Base-by-base conservation (phyloP, 768 basidiomycete genomes). In the Pleurotus giganteus region DNA sequence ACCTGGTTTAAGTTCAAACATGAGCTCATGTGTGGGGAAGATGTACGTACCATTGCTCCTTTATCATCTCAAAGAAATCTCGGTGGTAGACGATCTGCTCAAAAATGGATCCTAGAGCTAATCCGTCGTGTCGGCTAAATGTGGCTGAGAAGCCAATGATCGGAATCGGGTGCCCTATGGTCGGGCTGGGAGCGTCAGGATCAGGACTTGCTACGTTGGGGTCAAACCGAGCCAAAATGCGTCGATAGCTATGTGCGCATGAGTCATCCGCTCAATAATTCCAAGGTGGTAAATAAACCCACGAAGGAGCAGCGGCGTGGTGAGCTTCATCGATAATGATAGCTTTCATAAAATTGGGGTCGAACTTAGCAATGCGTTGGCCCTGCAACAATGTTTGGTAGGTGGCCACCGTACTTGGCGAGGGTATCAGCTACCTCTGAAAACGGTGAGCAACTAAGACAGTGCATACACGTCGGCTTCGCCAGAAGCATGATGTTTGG, bases 111-210 rank as follows among this genome's bases (percentile, higher is more conserved):
- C 91, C 87, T 3, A 98, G 80, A 1, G 94, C 91, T 2, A 95
- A 74, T 4, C 93, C 90, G 61, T 98, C 96, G 60, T 95, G 91
- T 26, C 96, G 81, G 59, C 85, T 87, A 72, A 97, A 97, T 0
- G 96, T 98, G 1, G 96, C 96, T 52, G 93, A 94, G 66, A 98
- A 97, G 0, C 95, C 96, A 42, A 98, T 78, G 47, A 97, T 85
- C 2, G 95, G 93, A 24, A 95, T 82, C 39, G 73, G 71, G 62
- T 83, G 74, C 11, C 67, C 65, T 34, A 72, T 66, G 41, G 54
- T 55, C 23, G 74, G 75, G 41, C 74, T 66, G n/a, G 65, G 51
- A 50, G 75, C 66, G 43, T 68, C 57, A 43, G 65, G 58, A 64
- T 86, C 78, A 23, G 85, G 83, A 57, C 75, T 77, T 51, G 75